Conservation (phyloP, 768 basidiomycete genomes). For the Punctularia strigosozonata region DNA sequence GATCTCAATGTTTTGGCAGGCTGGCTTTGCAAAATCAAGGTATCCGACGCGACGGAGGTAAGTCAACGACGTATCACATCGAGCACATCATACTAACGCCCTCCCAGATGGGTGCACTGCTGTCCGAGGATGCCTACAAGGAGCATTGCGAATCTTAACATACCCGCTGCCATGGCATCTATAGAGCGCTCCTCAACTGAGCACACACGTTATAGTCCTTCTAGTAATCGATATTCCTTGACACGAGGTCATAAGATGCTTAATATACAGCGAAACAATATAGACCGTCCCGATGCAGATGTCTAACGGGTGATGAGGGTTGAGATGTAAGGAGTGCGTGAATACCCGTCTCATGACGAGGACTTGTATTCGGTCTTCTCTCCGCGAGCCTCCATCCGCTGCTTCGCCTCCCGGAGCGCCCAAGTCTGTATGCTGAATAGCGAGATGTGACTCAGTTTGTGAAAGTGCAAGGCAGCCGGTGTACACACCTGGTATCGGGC, state of each 20-base stretch:
- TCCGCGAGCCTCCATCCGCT: conserved; percentile 85
- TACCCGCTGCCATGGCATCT: too few species aligned
- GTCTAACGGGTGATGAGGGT: too few species aligned
- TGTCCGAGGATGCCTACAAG: conserved; percentile 71
- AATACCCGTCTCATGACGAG: not conserved
- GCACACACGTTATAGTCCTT: too few species aligned
- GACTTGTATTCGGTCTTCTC: conserved; percentile 67
- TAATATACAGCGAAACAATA: too few species aligned
- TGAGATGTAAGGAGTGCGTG: too few species aligned
- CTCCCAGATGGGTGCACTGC: conserved; percentile 51
- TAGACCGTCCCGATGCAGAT: too few species aligned
- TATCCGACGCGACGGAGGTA: conserved; percentile 72
- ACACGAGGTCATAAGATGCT: too few species aligned
- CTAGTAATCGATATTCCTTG: too few species aligned
- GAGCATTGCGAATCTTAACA: conserved; percentile 35
- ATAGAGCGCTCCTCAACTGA: too few species aligned
- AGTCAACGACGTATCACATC: conserved; percentile 7
- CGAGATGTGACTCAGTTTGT: not conserved
- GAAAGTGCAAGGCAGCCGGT: conserved; percentile 1
- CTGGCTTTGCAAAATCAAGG: conserved; percentile 91
- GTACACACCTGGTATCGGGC: conserved; percentile 78
- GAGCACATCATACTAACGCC: not conserved
- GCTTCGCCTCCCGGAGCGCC: conserved; percentile 85
- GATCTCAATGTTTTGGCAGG: conserved; percentile 32
- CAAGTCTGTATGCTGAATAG: conserved; percentile 85